Evolutionary conservation across 768 basidiomycete genomes (phyloP).

Genomic region (Podaxis pistillaris): DNA sequence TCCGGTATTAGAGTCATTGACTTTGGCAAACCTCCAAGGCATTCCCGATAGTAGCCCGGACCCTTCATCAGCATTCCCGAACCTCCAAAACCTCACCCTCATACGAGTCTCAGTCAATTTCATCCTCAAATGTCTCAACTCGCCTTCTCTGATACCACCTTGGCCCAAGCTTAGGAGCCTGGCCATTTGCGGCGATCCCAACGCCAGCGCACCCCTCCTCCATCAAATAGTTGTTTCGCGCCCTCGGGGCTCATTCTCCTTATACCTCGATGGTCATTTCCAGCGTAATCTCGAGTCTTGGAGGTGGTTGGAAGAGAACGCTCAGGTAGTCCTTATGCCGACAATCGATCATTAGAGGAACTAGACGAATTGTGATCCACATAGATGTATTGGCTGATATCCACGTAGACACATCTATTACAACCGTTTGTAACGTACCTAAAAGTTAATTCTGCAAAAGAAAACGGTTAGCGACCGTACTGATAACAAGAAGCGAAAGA

Average conservation of each 20-base stretch:
- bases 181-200: conserved; percentile 22
- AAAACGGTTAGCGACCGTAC: neutral
- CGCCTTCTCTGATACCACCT: neutral
- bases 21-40: conserved; percentile 9
- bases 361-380: neutral
- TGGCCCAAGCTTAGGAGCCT: conserved; percentile 26
- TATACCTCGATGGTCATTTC: conserved; percentile 24
- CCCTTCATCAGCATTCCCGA: conserved; percentile 25
- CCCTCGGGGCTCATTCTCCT: conserved; percentile 18
- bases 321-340: conserved; percentile 19
- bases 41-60: conserved; percentile 3
- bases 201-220: conserved; percentile 26
- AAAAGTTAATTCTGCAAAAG: neutral
- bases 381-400: neutral
- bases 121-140: conserved; percentile 24
- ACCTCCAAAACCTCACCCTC: conserved; percentile 23
- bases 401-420: neutral
- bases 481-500: neutral
- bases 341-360: neutral
- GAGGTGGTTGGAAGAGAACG: conserved; percentile 25
- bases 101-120: conserved; percentile 22
- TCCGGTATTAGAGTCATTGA: conserved; percentile 8
- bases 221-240: conserved; percentile 23
- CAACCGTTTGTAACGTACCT: neutral
- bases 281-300: conserved; percentile 24